These are phyloP conservation scores for Hortiboletus campestris DNA, from an alignment of 768 basidiomycete genomes.

Conservation along the genomic window DNA sequence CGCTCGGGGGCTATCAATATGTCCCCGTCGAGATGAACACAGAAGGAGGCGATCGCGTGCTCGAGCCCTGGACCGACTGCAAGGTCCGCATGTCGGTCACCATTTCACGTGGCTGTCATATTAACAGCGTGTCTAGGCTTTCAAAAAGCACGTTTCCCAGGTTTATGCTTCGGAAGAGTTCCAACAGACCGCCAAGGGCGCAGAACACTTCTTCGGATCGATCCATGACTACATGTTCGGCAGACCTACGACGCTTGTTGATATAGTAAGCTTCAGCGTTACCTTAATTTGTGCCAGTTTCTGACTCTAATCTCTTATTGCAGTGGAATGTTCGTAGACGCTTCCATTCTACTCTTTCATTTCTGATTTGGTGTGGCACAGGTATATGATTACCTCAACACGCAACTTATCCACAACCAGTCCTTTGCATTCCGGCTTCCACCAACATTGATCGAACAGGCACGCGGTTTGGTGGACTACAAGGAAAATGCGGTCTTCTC, in stretches of 20 bases:
- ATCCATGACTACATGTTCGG: constrained; percentile 72
- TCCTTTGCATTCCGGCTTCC: constrained; percentile 77
- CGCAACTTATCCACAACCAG: constrained; percentile 78
- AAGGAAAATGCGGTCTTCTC: constrained; percentile 79
- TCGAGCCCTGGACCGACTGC: constrained; percentile 76
- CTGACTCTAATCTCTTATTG: constrained; percentile 16
- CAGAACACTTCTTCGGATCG: constrained; percentile 60
- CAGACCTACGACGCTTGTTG: constrained; percentile 57
- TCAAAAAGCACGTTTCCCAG: constrained; percentile 61
- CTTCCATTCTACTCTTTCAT: neutral
- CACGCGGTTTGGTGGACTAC: constrained; percentile 68
- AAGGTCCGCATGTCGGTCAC: constrained; percentile 37
- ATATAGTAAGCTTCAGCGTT: constrained; percentile 50
- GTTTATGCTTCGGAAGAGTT: constrained; percentile 67
- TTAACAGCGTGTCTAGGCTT: constrained; percentile 41
- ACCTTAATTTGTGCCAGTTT: neutral
- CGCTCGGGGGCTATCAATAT: constrained; percentile 86
- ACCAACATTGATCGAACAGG: constrained; percentile 68
- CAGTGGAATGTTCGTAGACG: constrained; percentile 69
- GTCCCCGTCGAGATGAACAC: constrained; percentile 64
- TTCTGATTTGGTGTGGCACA: constrained; percentile 28
- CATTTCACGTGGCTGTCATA: constrained; percentile 39
- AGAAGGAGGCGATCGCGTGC: constrained; percentile 60
- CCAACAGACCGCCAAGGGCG: constrained; percentile 52
- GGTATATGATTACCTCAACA: constrained; percentile 78